These are phyloP conservation scores for Cunninghamia lanceolata DNA, from an alignment of 75 land plant species.

Conservation along the genomic window DNA sequence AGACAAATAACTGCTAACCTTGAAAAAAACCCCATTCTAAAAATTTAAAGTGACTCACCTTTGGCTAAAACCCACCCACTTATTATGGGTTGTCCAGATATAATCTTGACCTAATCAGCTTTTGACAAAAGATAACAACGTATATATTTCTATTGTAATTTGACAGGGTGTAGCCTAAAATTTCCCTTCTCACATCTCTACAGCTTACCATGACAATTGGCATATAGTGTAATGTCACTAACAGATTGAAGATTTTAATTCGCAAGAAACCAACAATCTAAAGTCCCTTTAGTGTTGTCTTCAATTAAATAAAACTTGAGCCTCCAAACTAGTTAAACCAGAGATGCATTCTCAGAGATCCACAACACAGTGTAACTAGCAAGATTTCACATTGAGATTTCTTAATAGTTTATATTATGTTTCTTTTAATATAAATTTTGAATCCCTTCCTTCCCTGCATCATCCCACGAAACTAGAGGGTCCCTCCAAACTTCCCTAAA, in stretches of 20 bases:
- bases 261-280: background rate
- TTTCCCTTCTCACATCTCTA: background rate
- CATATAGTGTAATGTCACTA: background rate
- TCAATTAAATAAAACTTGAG: background rate
- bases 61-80: background rate
- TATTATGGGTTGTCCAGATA: background rate
- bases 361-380: background rate
- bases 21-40: background rate
- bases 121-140: background rate
- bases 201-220: background rate
- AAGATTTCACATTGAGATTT: background rate
- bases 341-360: background rate
- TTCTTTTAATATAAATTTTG: too few relatives aligned
- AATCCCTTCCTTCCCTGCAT: background rate
- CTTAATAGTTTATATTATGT: background rate
- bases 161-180: background rate
- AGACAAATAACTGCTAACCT: background rate
- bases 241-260: background rate
- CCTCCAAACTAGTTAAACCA: background rate
- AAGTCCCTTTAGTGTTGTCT: background rate
- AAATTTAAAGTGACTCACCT: background rate
- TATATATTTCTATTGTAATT: background rate
- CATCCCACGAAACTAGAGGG: background rate
- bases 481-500: too few relatives aligned
- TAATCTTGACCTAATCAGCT: background rate